phyloP scores from a whole-genome alignment of 2,329 filamentous ascomycete genomes.

The Talaromyces albobiverticillius region DNA sequence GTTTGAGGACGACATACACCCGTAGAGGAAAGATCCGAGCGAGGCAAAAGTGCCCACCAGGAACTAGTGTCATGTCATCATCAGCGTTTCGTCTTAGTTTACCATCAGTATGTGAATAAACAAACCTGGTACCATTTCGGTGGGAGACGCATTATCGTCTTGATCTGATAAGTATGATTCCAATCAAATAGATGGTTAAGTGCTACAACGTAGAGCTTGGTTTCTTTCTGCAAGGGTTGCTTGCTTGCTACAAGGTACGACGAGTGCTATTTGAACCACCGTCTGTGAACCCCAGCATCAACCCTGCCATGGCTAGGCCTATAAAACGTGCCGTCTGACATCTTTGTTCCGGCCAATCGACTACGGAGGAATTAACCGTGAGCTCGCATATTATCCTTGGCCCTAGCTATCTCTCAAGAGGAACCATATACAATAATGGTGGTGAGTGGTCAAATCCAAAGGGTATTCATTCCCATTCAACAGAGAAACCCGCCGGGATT shows the following conservation, averaged over 20 bases:
- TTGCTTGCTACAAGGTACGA: conserved; percentile 5
- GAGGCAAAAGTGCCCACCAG: conserved; percentile 59
- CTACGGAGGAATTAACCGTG: background rate
- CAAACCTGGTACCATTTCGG: conserved; percentile 58
- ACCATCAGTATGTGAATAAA: background rate
- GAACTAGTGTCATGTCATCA: conserved; percentile 41
- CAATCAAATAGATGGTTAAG: background rate
- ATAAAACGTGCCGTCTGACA: background rate
- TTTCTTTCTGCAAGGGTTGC: conserved; percentile 19
- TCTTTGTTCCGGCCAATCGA: background rate
- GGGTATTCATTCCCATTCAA: background rate
- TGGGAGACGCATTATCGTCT: conserved; percentile 48
- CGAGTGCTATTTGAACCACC: conserved; percentile 1
- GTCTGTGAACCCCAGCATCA: background rate
- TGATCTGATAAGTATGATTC: background rate
- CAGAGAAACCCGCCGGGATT: conserved; percentile 27
- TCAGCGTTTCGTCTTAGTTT: background rate
- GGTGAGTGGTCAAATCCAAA: background rate
- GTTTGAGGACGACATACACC: conserved; percentile 35
- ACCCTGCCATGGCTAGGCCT: background rate
- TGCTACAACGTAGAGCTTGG: background rate
- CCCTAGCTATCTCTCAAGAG: too few species aligned
- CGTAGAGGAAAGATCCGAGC: conserved; percentile 57
- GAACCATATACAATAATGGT: background rate
- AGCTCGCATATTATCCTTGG: background rate